Evolutionary conservation across 257 asterid species (phyloP), one percentile per base, ranked within the genome.

Genomic region (Osmanthus fragrans): DNA sequence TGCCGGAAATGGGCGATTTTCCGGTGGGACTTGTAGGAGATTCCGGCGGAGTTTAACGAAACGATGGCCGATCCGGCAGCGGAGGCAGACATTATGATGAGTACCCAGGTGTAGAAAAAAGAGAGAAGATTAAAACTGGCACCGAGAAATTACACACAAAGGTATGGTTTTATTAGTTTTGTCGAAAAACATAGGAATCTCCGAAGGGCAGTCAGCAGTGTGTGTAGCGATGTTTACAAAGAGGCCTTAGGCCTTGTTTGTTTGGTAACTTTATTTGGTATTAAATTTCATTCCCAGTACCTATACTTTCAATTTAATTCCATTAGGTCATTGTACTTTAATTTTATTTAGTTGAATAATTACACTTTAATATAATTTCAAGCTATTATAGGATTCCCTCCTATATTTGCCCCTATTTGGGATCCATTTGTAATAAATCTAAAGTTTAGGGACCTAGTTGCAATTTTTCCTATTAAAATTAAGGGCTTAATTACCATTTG

Each of bases 1-100:
- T 73, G 85, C 29, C 68, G 74, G 69, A 87, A 79, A 79, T 60
- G 75, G 49, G 88, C 74, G 32, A 88, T 39, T 76, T 76, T 82
- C 73, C 80, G 86, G 72, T 81, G 76, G 74, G 85, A 40, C 39
- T 72, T 67, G 74, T 37, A 49, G 40, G 80, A 83, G 79, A 79
- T 45, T 18, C 81, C 85, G 65, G 83, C 40, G 66, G 88, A 70
- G 66, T 72, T 81, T 82, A 83, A 78, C 58, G 91, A 75, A 45
- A 79, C 85, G 27, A 84, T 64, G 78, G 97, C 84, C 40, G 96
- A 88, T 82, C 92, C 94, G 19, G 91, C 83, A 56, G 88, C 89
- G 45, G 86, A 72, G 76, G 90, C 82, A 79, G 96, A 88, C 86
- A 88, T 32, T 30, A 30, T 86, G 81, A 86, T 75, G 9, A 67